Base-by-base conservation (phyloP, 1,284 basidiomycete species). In the Ustilago lituana region DNA sequence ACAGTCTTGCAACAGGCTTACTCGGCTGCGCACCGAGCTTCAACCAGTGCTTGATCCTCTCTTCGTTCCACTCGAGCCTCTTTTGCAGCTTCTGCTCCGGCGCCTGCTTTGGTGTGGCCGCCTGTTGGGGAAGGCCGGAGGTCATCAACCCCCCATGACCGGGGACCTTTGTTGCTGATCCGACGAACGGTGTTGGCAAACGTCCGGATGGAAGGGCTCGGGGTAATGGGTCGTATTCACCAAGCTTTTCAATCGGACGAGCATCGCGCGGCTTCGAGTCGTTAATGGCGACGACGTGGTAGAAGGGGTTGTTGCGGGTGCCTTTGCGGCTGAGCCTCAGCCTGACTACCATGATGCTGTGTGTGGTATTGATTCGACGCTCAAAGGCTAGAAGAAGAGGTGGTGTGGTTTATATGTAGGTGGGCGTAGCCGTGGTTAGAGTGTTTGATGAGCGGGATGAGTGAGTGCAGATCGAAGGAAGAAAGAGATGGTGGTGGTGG, bases 31-130 rank as follows among this genome's bases (percentile, higher is more conserved):
- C 94, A 3, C 93, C 94, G 22, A 91, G 87, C 27, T 85, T 85
- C 26, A 98, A 83, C 94, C 94, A 98, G 81, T 93, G 93, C 60
- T 86, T 87, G 83, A 98, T 93, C 80, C 94, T 88, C 67, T 91
- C 88, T 38, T 90, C 89, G 83, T 93, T 92, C 93, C 93, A 96
- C 79, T 91, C 88, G 50, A 97, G 85, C 22, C 88, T 88, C 84
- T 94, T 96, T 77, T 86, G 85, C 73, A 81, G 76, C 39, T 53
- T 74, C 4, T 50, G 29, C 11, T 54, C 45, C 5, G 19, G 26
- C 7, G 9, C 5, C 35, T 40, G n/a, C n/a, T n/a, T n/a, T n/a
- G n/a, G n/a, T n/a, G n/a, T n/a, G n/a, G n/a, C n/a, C n/a, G n/a
- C n/a, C 6, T 11, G 31, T 14, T 5, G 38, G 24, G 14, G 48